A percentile compares a stretch with the other conserved stretches of the same genome.
Evolutionary conservation across 106 monocot species (phyloP).

Genomic region (Hemerocallis citrina): DNA sequence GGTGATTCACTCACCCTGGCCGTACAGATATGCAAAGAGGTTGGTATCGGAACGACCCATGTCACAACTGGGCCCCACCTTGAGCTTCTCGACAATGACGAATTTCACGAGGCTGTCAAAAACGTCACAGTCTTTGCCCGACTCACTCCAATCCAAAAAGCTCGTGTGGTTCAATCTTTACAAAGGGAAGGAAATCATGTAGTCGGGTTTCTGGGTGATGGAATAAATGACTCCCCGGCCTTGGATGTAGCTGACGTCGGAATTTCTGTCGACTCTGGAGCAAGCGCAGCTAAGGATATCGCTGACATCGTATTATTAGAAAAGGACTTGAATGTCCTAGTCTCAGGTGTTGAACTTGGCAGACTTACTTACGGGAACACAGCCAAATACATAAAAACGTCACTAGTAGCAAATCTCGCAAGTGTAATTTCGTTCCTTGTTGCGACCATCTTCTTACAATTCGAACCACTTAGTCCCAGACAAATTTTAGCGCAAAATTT

Average conservation of each 20-base stretch:
- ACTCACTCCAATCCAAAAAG: conserved; percentile 34
- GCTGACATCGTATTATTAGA: conserved; percentile 38
- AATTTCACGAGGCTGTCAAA: conserved; percentile 26
- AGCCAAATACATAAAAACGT: conserved; percentile 40
- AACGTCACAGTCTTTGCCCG: conserved; percentile 25
- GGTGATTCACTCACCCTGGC: conserved; percentile 28
- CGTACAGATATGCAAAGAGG: conserved; percentile 28
- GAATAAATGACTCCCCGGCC: conserved; percentile 44
- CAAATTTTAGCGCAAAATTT: conserved; percentile 37
- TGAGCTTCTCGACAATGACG: conserved; percentile 20
- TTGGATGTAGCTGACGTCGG: conserved; percentile 38
- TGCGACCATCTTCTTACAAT: conserved; percentile 18
- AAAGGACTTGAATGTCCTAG: conserved; percentile 43
- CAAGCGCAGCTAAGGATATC: conserved; percentile 25
- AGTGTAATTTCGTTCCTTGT: conserved; percentile 22
- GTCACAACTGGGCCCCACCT: conserved; percentile 33
- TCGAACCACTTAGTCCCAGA: conserved; percentile 28
- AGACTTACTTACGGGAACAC: conserved; percentile 38
- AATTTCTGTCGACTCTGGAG: conserved; percentile 43
- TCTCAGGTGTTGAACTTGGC: conserved; percentile 31
- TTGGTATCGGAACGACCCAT: conserved; percentile 26
- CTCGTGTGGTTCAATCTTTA: conserved; percentile 25
- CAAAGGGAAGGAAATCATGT: conserved; percentile 29
- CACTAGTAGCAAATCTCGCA: conserved; percentile 29
- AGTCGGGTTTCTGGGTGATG: conserved; percentile 45